phyloP scores from a whole-genome alignment of 1,139 yeast species.

The Ogataea hybrid region DNA sequence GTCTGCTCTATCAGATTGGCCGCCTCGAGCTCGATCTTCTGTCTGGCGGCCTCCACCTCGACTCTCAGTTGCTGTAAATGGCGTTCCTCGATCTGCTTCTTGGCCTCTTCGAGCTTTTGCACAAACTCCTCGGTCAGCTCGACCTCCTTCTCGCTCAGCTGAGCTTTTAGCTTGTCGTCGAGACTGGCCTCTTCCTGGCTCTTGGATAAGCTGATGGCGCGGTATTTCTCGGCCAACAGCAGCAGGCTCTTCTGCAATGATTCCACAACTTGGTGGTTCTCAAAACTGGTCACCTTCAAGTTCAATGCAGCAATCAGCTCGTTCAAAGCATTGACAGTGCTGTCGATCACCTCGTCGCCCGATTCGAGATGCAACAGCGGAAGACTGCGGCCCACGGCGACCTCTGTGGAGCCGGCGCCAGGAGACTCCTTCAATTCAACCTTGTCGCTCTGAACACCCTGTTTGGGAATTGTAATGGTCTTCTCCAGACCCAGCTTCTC shows the following conservation, averaged over 20 bases:
- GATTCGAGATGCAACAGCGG: constrained; percentile 33
- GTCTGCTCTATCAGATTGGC: constrained; percentile 73
- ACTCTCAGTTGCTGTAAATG: constrained; percentile 57
- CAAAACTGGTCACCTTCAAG: constrained; percentile 26
- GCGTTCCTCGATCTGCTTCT: constrained; percentile 59
- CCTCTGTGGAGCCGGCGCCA: background rate
- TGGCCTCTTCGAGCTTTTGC: constrained; percentile 51
- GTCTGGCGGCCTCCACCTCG: constrained; percentile 70
- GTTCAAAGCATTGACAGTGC: constrained; percentile 35
- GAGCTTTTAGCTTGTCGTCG: constrained; percentile 51
- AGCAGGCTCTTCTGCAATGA: constrained; percentile 39
- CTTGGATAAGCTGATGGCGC: constrained; percentile 28
- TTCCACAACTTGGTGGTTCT: constrained; percentile 46
- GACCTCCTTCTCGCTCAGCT: constrained; percentile 56
- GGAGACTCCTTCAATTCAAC: constrained; percentile 21
- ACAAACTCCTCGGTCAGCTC: constrained; percentile 49
- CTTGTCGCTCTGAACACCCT: constrained; percentile 36
- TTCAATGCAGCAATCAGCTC: constrained; percentile 35
- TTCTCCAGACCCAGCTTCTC: constrained; percentile 39
- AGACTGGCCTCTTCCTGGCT: constrained; percentile 38
- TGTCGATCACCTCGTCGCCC: constrained; percentile 32
- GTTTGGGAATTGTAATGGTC: constrained; percentile 43
- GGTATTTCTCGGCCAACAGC: constrained; percentile 31
- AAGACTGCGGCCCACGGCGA: constrained; percentile 8
- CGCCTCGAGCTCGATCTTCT: constrained; percentile 70